Percentiles rank a stretch among this genome's conserved stretches.
phyloP scores from a whole-genome alignment of 345 rosid species.

The Turritis glabra region DNA sequence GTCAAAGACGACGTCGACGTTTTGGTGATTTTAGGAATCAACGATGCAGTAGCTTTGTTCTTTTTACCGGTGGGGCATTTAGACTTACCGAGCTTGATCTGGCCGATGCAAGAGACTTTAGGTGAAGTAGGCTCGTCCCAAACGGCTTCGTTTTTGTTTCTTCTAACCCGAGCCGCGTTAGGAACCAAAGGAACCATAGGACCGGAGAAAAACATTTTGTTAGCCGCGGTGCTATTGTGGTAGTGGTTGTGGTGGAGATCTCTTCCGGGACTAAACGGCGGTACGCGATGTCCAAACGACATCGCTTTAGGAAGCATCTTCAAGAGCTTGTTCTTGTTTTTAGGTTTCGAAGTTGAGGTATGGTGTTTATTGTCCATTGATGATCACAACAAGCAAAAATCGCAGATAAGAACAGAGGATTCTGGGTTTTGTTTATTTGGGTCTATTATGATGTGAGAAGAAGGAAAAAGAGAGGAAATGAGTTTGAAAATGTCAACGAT shows the following conservation, averaged over 20 bases:
- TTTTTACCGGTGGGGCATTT: constrained; percentile 45
- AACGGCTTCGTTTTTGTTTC: constrained; percentile 39
- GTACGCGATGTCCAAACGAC: constrained; percentile 43
- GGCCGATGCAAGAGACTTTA: constrained; percentile 90
- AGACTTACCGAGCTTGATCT: constrained; percentile 55
- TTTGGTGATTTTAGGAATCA: constrained; percentile 27
- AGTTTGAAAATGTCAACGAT: constrained; percentile 39
- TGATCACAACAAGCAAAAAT: neutral
- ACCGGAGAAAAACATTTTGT: constrained; percentile 54
- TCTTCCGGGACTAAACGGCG: constrained; percentile 66
- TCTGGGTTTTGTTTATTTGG: neutral
- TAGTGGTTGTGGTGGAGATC: constrained; percentile 43
- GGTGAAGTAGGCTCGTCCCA: constrained; percentile 85
- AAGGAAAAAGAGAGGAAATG: constrained; percentile 32
- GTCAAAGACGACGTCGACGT: constrained; percentile 14
- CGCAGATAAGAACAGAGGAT: constrained; percentile 23
- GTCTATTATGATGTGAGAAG: neutral
- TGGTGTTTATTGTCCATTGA: constrained; percentile 27
- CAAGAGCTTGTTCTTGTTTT: constrained; percentile 48
- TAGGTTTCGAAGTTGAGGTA: constrained; percentile 37
- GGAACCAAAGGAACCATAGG: constrained; percentile 64
- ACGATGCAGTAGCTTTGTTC: constrained; percentile 11
- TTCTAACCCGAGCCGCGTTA: constrained; percentile 51
- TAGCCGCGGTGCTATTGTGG: constrained; percentile 24
- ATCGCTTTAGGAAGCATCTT: constrained; percentile 65